These are phyloP conservation scores for Tephrocybe sp. DNA, from an alignment of 768 basidiomycete genomes.

Conservation along the genomic window DNA sequence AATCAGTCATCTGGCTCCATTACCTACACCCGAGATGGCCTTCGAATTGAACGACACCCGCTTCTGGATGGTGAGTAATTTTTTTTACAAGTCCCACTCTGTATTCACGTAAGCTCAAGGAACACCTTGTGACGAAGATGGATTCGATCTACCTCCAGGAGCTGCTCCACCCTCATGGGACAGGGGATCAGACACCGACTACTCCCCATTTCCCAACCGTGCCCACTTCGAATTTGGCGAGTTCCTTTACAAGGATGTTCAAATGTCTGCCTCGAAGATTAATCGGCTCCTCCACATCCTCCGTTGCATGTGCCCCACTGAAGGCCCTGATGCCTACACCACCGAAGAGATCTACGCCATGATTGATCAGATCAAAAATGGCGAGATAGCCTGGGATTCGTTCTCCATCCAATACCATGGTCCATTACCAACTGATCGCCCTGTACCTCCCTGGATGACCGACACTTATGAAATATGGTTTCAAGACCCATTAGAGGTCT, in stretches of 20 bases:
- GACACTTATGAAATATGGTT: constrained; percentile 8
- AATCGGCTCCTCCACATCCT: constrained; percentile 12
- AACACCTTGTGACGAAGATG: constrained; percentile 6
- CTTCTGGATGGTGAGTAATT: constrained; percentile 1
- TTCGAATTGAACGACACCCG: not conserved
- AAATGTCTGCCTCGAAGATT: constrained; percentile 14
- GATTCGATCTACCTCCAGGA: not conserved
- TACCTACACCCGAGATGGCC: not conserved
- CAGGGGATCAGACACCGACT: not conserved
- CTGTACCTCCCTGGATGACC: constrained; percentile 1
- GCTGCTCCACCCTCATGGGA: not conserved
- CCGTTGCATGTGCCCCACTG: constrained; percentile 1
- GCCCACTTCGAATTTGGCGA: constrained; percentile 12
- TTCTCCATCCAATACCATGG: constrained; percentile 27
- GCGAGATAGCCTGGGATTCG: constrained; percentile 27
- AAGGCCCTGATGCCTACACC: no score
- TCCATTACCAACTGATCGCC: constrained; percentile 11
- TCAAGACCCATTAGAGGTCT: not conserved
- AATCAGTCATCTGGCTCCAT: not conserved
- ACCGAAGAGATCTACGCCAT: constrained; percentile 19
- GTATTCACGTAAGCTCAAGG: not conserved
- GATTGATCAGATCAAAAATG: constrained; percentile 24
- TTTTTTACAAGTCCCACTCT: not conserved
- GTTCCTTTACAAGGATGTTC: constrained; percentile 12
- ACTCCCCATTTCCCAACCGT: constrained; percentile 4